phyloP scores from a whole-genome alignment of 1,139 yeast species.

The Geotrichum klebahnii region DNA sequence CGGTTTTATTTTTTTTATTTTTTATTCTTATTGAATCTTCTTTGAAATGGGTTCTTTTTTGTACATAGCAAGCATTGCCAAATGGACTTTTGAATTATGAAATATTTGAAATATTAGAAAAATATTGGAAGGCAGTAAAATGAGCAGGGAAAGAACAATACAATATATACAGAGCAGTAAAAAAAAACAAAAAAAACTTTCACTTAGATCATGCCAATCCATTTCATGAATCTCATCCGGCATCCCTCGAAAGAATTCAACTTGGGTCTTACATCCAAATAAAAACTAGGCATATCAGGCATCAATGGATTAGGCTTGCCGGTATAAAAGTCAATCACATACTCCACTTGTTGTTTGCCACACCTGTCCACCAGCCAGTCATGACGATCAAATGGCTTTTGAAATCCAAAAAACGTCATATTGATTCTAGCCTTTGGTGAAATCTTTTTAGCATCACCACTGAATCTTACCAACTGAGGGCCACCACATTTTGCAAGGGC shows the following conservation, averaged over 20 bases:
- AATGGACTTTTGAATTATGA: not conserved
- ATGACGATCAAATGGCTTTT: conserved; percentile 89
- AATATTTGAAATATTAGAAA: not conserved
- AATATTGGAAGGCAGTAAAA: not conserved
- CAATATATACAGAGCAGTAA: not conserved
- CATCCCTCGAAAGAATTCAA: conserved; percentile 75
- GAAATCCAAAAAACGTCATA: conserved; percentile 53
- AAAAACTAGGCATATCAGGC: conserved; percentile 57
- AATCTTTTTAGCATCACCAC: conserved; percentile 78
- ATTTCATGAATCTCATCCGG: conserved; percentile 57
- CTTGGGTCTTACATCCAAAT: conserved; percentile 88
- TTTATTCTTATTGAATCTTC: not conserved
- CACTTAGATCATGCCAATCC: conserved; percentile 48
- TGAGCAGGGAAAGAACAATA: not conserved
- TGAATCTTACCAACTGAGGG: conserved; percentile 74
- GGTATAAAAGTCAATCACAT: conserved; percentile 87
- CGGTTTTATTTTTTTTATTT: conserved; percentile 1
- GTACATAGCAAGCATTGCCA: conserved; percentile 9
- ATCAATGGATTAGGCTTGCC: conserved; percentile 51
- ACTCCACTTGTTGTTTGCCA: conserved; percentile 65
- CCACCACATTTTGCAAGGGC: conserved; percentile 61
- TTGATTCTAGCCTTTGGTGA: conserved; percentile 89
- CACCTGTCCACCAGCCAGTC: conserved; percentile 93
- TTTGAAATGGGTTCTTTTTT: not conserved
- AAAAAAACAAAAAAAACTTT: not conserved